These are phyloP conservation scores for Fusarium albidum DNA, from an alignment of 2,329 filamentous ascomycete species.

Conservation along the genomic window DNA sequence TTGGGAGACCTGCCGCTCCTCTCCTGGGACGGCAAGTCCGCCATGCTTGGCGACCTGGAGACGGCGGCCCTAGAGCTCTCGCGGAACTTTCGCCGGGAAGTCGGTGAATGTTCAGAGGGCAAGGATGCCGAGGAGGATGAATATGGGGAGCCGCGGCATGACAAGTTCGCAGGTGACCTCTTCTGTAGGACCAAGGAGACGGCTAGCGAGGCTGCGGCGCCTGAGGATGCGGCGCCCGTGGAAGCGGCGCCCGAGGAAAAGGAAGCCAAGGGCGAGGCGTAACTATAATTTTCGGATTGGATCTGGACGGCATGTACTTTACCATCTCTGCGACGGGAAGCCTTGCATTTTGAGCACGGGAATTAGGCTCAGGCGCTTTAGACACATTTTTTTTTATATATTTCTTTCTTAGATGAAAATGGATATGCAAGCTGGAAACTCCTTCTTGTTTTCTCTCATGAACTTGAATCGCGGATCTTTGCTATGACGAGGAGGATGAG, in stretches of 20 bases:
- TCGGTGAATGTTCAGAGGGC: conserved; percentile 69
- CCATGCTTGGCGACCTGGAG: conserved; percentile 51
- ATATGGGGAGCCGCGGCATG: conserved; percentile 21
- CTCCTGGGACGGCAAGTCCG: conserved; percentile 67
- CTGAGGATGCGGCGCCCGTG: too few relatives aligned
- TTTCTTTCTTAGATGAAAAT: conserved; percentile 8
- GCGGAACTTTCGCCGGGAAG: conserved; percentile 64
- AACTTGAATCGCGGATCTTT: conserved; percentile 40
- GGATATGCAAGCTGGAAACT: conserved; percentile 10
- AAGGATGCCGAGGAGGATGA: conserved; percentile 28
- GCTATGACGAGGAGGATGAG: conserved; percentile 66
- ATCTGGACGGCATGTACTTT: conserved; percentile 9
- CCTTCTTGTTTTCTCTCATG: conserved; percentile 11
- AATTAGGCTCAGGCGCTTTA: conserved; percentile 19
- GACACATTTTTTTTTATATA: not conserved
- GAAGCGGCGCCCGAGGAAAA: conserved; percentile 4
- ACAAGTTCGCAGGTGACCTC: conserved; percentile 63
- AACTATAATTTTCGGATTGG: conserved; percentile 9
- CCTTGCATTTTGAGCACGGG: conserved; percentile 15
- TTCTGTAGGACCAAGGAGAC: conserved; percentile 62
- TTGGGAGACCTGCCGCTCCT: conserved; percentile 65
- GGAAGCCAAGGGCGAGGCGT: conserved; percentile 33
- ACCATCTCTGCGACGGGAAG: conserved; percentile 6
- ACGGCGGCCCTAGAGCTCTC: conserved; percentile 61
- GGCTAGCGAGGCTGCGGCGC: not conserved